Conservation (phyloP, 2,329 filamentous ascomycete genomes). For the Colletotrichum orchidophilum region DNA sequence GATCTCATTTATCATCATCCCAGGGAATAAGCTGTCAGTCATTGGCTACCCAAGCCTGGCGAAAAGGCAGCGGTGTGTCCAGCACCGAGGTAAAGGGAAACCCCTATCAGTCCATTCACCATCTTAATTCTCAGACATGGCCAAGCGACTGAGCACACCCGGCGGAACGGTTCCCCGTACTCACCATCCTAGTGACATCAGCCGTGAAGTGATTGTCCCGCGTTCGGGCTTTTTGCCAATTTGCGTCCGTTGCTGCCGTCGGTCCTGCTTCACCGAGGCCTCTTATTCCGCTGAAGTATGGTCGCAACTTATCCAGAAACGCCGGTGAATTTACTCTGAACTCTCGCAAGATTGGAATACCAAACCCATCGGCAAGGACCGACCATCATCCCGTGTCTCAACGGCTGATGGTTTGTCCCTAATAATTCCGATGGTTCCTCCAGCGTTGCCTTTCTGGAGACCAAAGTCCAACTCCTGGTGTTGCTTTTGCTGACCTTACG, state of each 20-base stretch:
- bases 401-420: not conserved
- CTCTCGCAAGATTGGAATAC: not conserved
- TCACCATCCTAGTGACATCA: constrained; percentile 23
- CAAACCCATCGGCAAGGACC: not conserved
- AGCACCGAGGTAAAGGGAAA: constrained; percentile 3
- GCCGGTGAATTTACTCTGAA: not conserved
- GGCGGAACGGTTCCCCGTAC: constrained; percentile 27
- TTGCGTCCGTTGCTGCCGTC: not conserved
- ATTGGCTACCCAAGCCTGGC: constrained; percentile 3
- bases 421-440: constrained; percentile 7
- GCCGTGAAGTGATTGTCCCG: not conserved
- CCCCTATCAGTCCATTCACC: constrained; percentile 17
- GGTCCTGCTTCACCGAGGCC: not conserved
- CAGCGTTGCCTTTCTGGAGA: constrained; percentile 9
- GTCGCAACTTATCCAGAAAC: not conserved
- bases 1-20: constrained; percentile 19
- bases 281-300: constrained; percentile 4
- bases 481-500: not conserved
- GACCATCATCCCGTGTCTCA: not conserved
- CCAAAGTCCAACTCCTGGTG: not conserved
- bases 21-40: not conserved
- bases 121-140: constrained; percentile 14
- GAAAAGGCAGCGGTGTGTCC: constrained; percentile 20
- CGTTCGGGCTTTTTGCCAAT: not conserved
- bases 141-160: constrained; percentile 14